Evolutionary conservation across 208 protist genomes (phyloP).

Genomic region (Trypanosoma brucei): DNA sequence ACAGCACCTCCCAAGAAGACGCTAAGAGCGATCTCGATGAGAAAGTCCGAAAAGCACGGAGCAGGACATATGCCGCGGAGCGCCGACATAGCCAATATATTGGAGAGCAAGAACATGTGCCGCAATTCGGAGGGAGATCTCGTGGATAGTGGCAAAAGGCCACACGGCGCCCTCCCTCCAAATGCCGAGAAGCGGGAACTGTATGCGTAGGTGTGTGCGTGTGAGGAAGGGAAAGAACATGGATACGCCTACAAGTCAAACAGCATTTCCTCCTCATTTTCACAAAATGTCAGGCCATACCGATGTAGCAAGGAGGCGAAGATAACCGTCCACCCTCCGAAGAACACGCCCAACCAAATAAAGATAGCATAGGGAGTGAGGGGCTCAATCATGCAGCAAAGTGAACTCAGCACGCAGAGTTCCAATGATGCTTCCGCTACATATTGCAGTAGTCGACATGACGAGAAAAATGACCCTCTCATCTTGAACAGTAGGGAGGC

Average conservation of each 20-base stretch:
- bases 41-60: too few species aligned
- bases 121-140: too few species aligned
- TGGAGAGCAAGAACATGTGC: too few species aligned
- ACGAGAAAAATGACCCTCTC: neutral
- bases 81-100: too few species aligned
- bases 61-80: too few species aligned
- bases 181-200: too few species aligned
- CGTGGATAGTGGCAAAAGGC: too few species aligned
- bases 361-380: neutral
- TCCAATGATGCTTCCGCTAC: slow-evolving; percentile 6
- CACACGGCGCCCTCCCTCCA: too few species aligned
- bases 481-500: neutral
- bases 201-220: too few species aligned
- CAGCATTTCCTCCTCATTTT: slow-evolving; percentile 1
- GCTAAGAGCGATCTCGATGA: too few species aligned
- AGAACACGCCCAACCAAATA: slow-evolving; percentile 2
- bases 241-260: slow-evolving; percentile 7
- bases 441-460: slow-evolving; percentile 6
- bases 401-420: slow-evolving; percentile 11
- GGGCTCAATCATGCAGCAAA: slow-evolving; percentile 7
- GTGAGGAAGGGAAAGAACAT: too few species aligned
- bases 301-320: slow-evolving; percentile 2
- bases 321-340: neutral
- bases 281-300: slow-evolving; percentile 4
- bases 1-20: too few species aligned